Evolutionary conservation across 108 stramenopile species (phyloP).

Genomic region (Licmophora abbreviata): DNA sequence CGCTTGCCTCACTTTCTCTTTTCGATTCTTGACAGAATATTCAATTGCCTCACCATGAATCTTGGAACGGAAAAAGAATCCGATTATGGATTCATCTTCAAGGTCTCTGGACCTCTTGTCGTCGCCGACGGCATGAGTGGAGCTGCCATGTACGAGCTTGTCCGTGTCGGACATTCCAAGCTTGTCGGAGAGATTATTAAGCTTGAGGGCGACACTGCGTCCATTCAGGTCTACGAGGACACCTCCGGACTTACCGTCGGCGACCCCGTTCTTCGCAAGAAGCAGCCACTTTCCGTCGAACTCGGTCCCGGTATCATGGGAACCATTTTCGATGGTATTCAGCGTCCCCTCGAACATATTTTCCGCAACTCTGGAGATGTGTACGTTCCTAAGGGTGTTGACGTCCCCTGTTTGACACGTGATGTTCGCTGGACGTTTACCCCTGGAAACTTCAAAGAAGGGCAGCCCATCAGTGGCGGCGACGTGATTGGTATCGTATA

Average conservation of each 20-base stretch:
- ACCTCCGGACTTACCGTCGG: conserved; percentile 97
- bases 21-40: too few species aligned
- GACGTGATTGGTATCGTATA: conserved; percentile 94
- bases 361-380: conserved; percentile 81
- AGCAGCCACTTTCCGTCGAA: conserved; percentile 94
- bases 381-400: conserved; percentile 97
- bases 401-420: conserved; percentile 88
- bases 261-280: conserved; percentile 92
- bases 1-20: too few species aligned
- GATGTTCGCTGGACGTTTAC: conserved; percentile 90
- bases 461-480: conserved; percentile 87
- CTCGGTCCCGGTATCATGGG: conserved; percentile 99
- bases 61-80: conserved; percentile 72
- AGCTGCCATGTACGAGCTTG: conserved; percentile 99
- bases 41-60: too few species aligned
- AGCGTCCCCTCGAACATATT: conserved; percentile 97
- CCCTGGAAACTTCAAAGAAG: conserved; percentile 87
- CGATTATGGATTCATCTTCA: conserved; percentile 98
- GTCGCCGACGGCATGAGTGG: conserved; percentile 99
- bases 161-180: conserved; percentile 97
- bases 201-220: conserved; percentile 98
- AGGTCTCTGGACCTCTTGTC: conserved; percentile 96
- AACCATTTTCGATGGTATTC: conserved; percentile 99
- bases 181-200: conserved; percentile 99
- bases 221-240: conserved; percentile 98